phyloP scores from a whole-genome alignment of 805 yeast species.

The Yarrowia deformans region DNA sequence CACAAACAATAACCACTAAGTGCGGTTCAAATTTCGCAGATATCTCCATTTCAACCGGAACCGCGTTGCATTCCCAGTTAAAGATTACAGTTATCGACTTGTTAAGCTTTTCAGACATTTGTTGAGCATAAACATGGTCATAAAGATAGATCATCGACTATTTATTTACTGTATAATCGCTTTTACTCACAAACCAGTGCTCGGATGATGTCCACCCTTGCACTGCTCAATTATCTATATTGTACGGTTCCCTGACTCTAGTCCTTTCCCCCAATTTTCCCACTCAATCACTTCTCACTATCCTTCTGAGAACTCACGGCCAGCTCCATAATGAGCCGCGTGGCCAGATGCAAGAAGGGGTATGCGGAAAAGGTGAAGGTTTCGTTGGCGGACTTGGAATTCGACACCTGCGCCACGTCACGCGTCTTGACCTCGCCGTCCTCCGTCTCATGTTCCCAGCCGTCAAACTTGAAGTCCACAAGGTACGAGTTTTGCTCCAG shows the following conservation, averaged over 20 bases:
- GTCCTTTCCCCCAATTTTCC: background rate
- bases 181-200: too few species aligned
- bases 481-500: conserved; percentile 87
- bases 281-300: conserved; percentile 13
- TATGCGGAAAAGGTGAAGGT: conserved; percentile 93
- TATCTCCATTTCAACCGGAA: too few species aligned
- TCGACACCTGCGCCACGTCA: conserved; percentile 41
- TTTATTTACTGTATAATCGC: too few species aligned
- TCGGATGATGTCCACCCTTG: too few species aligned
- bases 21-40: too few species aligned
- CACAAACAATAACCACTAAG: too few species aligned
- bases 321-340: conserved; percentile 90
- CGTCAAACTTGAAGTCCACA: conserved; percentile 97
- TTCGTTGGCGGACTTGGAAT: conserved; percentile 51
- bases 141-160: too few species aligned
- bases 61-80: too few species aligned
- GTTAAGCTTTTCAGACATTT: too few species aligned
- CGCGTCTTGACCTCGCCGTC: conserved; percentile 39
- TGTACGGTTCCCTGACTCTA: conserved; percentile 7
- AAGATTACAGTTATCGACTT: too few species aligned
- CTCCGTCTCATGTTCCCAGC: conserved; percentile 69
- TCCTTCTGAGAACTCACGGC: conserved; percentile 85
- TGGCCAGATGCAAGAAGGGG: conserved; percentile 92
- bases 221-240: conserved; percentile 28
- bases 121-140: too few species aligned